Evolutionary conservation across 805 yeast genomes (phyloP), one percentile per base, ranked within the genome.

Genomic region (Lipomyces starkeyi): DNA sequence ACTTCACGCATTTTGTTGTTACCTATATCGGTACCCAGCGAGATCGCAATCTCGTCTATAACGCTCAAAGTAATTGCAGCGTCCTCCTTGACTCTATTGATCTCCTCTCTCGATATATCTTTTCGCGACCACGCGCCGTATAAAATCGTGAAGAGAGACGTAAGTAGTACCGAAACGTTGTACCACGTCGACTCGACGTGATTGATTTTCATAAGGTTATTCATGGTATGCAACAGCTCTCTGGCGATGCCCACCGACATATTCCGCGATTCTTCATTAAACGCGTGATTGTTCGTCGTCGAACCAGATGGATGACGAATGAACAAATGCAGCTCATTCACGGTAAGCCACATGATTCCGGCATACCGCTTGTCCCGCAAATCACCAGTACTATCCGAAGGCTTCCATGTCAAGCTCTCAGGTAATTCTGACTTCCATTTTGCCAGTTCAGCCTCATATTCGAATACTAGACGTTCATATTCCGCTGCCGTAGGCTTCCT

Each of bases 221-320:
- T 40, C 59, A 62, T 58, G 4, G 70, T 64, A 40, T 69, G 65
- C 49, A 69, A 14, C 17, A 66, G 20, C 34, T 69, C 72, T 3
- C 72, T 57, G 14, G 72, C 64, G 17, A 66, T 61, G 13, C n/a
- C 32, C 4, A 66, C 63, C 14, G 68, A 57, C 53, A 66, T 59
- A 29, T 20, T 35, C 17, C 64, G 54, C 40, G 68, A 63, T 3
- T 29, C 54, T 17, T 54, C 62, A 47, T 64, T 63, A 20, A 66
- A 69, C 25, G 59, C n/a, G 13, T 20, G 61, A 49, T 69, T 66
- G 20, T 9, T 37, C 4, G 72, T 60, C 25, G 68, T 61, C 56
- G 68, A 63, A 29, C 66, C 71, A 5, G 70, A 66, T n/a, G 72
- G 72, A 52, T 69, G 72, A 17, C 72, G 64, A 40, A 69, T 66